These are phyloP conservation scores for Musa balbisiana DNA, from an alignment of 202 grass and related monocot genomes.

Conservation along the genomic window DNA sequence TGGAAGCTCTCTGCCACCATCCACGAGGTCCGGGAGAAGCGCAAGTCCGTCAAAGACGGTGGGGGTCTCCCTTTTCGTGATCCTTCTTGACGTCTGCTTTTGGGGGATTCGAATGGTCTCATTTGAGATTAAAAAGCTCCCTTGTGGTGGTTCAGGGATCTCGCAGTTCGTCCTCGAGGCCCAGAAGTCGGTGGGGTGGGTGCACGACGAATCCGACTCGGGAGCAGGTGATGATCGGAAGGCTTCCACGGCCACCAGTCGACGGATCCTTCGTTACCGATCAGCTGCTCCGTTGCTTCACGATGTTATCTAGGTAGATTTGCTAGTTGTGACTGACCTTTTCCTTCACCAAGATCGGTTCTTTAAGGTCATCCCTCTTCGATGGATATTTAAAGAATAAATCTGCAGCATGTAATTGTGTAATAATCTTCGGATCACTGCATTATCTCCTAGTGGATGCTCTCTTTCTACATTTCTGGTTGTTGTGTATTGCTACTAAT, in stretches of 20 bases:
- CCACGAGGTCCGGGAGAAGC: conserved; percentile 27
- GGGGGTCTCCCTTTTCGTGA: not conserved
- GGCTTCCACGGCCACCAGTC: not conserved
- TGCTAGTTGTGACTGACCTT: too few species aligned
- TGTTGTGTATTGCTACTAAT: too few species aligned
- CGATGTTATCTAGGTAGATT: not conserved
- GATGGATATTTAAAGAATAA: too few species aligned
- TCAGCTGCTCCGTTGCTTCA: not conserved
- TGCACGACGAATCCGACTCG: conserved; percentile 16
- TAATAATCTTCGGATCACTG: too few species aligned
- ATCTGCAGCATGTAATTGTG: too few species aligned
- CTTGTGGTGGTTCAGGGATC: conserved; percentile 9
- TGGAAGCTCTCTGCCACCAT: conserved; percentile 25
- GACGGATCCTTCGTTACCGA: conserved; percentile 12
- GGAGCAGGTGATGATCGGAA: conserved; percentile 3
- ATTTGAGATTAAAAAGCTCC: not conserved
- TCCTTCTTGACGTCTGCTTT: not conserved
- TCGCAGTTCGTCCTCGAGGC: conserved; percentile 21
- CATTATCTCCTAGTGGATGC: too few species aligned
- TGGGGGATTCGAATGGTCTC: not conserved
- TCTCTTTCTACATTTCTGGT: too few species aligned
- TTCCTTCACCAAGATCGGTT: too few species aligned
- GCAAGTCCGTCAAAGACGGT: conserved; percentile 22
- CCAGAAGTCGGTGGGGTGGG: conserved; percentile 18
- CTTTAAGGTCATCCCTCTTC: too few species aligned